phyloP scores from a whole-genome alignment of 768 basidiomycete genomes.

The Pleurotus eryngii region DNA sequence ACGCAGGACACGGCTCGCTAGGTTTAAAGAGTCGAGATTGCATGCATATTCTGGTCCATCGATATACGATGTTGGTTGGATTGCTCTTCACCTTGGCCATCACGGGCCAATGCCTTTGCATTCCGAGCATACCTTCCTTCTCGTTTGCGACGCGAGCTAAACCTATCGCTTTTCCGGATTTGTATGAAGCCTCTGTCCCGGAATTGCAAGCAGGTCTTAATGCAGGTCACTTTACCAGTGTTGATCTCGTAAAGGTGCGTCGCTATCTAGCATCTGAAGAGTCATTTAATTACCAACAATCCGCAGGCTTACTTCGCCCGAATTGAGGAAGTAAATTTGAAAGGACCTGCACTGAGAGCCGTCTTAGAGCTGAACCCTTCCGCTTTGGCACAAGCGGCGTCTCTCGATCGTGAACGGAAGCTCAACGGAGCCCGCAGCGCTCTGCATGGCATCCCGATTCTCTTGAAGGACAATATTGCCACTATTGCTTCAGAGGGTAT shows the following conservation, averaged over 20 bases:
- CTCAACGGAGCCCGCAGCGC: constrained; percentile 38
- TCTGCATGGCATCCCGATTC: constrained; percentile 7
- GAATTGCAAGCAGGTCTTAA: constrained; percentile 54
- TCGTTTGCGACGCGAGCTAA: background rate
- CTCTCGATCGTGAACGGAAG: constrained; percentile 43
- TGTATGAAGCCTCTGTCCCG: constrained; percentile 56
- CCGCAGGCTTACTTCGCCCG: constrained; percentile 60
- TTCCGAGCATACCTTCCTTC: background rate
- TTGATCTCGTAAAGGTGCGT: constrained; percentile 57
- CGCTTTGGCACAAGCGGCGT: constrained; percentile 50
- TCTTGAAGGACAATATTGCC: constrained; percentile 9
- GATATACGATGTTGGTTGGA: background rate
- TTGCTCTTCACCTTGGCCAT: background rate
- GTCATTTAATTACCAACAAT: too few relatives aligned
- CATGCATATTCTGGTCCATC: background rate
- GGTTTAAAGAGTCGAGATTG: background rate
- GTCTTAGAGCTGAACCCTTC: constrained; percentile 56
- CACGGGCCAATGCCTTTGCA: background rate
- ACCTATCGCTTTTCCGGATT: constrained; percentile 37
- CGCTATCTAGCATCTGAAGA: too few relatives aligned
- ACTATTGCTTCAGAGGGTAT: constrained; percentile 5
- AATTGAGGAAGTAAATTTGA: constrained; percentile 63
- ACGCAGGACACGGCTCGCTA: background rate
- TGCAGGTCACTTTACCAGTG: constrained; percentile 49
- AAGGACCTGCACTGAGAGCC: constrained; percentile 54